Evolutionary conservation across 2,329 filamentous ascomycete genomes (phyloP).

Genomic region (Lachnellula willkommii): DNA sequence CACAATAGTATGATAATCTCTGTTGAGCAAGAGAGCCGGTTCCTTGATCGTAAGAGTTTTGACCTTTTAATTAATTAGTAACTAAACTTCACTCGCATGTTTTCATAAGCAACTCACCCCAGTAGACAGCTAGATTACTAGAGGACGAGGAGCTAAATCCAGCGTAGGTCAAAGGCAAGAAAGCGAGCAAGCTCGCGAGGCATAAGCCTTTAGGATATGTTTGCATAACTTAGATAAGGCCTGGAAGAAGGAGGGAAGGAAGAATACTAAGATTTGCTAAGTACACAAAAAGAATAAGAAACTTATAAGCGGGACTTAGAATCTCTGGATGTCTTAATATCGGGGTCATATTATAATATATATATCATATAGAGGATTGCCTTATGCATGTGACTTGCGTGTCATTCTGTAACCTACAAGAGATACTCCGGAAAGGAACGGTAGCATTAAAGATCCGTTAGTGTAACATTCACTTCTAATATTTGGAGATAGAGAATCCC

Average conservation of each 20-base stretch:
- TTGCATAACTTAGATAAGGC: constrained; percentile 22
- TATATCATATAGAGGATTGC: background rate
- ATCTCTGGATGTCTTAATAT: background rate
- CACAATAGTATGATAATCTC: constrained; percentile 53
- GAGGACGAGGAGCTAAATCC: constrained; percentile 40
- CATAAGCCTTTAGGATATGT: constrained; percentile 23
- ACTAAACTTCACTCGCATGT: too few species aligned
- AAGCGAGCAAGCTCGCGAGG: constrained; percentile 28
- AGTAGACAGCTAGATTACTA: constrained; percentile 60
- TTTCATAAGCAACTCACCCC: constrained; percentile 42
- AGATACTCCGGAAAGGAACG: too few species aligned
- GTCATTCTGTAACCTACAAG: too few species aligned
- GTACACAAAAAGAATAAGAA: background rate
- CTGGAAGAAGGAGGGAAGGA: background rate
- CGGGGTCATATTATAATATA: background rate
- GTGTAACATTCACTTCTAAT: background rate
- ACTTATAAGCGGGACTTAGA: background rate
- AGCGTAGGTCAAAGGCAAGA: constrained; percentile 33
- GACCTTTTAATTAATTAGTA: constrained; percentile 33
- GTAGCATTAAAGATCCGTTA: background rate
- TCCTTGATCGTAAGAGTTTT: constrained; percentile 54
- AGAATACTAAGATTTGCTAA: background rate
- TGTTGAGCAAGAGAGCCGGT: constrained; percentile 45
- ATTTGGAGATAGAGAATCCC: background rate
- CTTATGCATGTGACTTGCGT: too few species aligned